These are phyloP conservation scores for Sporobolomyces roseus DNA, from an alignment of 768 basidiomycete genomes.

Conservation along the genomic window DNA sequence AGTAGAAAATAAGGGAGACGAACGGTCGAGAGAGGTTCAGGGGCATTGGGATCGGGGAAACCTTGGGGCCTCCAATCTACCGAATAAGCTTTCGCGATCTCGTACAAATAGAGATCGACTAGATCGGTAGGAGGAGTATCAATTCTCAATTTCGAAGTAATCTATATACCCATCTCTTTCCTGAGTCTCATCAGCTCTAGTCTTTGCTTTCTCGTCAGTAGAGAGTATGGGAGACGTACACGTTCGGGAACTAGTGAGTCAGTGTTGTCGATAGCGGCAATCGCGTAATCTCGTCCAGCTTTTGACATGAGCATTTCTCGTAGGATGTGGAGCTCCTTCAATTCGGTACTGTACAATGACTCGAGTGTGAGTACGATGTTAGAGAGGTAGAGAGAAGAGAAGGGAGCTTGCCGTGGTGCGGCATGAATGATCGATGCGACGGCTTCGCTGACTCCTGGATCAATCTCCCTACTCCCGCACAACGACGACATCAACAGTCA, in stretches of 20 bases:
- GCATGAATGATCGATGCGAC: constrained; percentile 84
- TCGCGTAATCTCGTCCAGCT: constrained; percentile 83
- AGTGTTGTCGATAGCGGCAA: constrained; percentile 79
- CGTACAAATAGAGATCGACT: constrained; percentile 79
- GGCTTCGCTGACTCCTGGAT: constrained; percentile 79
- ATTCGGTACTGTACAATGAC: constrained; percentile 30
- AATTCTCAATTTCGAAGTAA: constrained; percentile 67
- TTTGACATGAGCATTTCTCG: constrained; percentile 95
- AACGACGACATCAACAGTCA: too few relatives aligned
- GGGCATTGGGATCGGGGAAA: constrained; percentile 12
- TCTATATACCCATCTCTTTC: constrained; percentile 57
- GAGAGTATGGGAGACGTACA: constrained; percentile 54
- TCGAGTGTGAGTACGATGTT: not conserved
- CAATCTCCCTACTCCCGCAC: constrained; percentile 62
- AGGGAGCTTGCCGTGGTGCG: constrained; percentile 72
- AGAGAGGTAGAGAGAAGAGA: not conserved
- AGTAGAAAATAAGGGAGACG: not conserved
- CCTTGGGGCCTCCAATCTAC: constrained; percentile 35
- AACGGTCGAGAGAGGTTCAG: not conserved
- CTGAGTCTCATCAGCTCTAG: too few relatives aligned
- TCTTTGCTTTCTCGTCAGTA: too few relatives aligned
- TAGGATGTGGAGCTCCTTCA: constrained; percentile 63
- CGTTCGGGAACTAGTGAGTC: constrained; percentile 76
- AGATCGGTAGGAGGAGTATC: constrained; percentile 68
- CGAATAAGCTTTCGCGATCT: constrained; percentile 70